Percentiles rank a stretch among this genome's conserved stretches.
Conservation (phyloP, 108 stramenopile genomes). For the Chaetoceros muelleri region DNA sequence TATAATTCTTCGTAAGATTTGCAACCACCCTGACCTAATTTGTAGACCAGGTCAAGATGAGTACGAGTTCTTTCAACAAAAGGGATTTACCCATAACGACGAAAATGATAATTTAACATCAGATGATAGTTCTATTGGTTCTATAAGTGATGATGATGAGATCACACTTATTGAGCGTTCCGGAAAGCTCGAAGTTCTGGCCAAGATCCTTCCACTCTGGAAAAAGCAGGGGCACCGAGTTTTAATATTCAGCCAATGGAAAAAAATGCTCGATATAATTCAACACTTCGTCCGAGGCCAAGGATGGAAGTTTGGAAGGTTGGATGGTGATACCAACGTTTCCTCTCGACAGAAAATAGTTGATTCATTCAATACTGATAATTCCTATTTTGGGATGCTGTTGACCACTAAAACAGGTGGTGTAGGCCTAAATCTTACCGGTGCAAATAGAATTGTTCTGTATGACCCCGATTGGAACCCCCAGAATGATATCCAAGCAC, state of each 20-base stretch:
- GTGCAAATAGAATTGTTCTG: constrained; percentile 49
- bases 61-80: constrained; percentile 19
- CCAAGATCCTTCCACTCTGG: constrained; percentile 91
- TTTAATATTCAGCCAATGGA: constrained; percentile 93
- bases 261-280: constrained; percentile 90
- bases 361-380: constrained; percentile 85
- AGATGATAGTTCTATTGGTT: constrained; percentile 32
- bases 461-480: constrained; percentile 94
- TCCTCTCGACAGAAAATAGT: constrained; percentile 79
- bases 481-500: constrained; percentile 83
- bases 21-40: constrained; percentile 94
- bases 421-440: constrained; percentile 75
- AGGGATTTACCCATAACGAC: constrained; percentile 16
- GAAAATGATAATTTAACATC: constrained; percentile 19
- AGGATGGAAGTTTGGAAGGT: constrained; percentile 78
- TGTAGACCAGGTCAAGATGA: constrained; percentile 32
- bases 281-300: constrained; percentile 49
- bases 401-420: constrained; percentile 97
- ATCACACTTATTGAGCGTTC: constrained; percentile 56
- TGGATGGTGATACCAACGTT: constrained; percentile 94
- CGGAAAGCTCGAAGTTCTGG: constrained; percentile 89
- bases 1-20: constrained; percentile 86
- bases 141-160: constrained; percentile 39
- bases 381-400: constrained; percentile 80
- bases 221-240: constrained; percentile 88